Conservation (phyloP, 495 filamentous ascomycete genomes). For the Penicillium cinerascens region DNA sequence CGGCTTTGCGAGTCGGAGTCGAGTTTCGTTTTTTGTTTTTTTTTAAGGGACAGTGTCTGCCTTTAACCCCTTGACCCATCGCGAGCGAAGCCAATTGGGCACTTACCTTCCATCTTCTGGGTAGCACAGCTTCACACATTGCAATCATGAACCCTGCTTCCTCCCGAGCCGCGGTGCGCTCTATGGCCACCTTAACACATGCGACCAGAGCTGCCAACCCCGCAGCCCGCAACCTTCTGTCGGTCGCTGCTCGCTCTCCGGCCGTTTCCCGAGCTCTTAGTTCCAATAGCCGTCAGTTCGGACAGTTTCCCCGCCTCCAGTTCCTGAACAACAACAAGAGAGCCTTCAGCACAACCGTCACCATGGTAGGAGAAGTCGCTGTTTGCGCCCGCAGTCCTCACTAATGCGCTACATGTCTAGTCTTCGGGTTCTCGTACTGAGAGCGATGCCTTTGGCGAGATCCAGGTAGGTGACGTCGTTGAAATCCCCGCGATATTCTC, state of each 20-base stretch:
- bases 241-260: slow-evolving; percentile 27
- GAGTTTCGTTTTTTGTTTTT: slow-evolving; percentile 15
- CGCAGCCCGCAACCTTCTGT: slow-evolving; percentile 35
- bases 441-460: slow-evolving; percentile 95
- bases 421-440: slow-evolving; percentile 62
- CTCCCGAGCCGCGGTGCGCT: slow-evolving; percentile 46
- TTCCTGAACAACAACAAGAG: slow-evolving; percentile 39
- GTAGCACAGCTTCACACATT: slow-evolving; percentile 1
- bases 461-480: slow-evolving; percentile 48
- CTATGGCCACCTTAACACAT: slow-evolving; percentile 42
- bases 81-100: slow-evolving; percentile 11
- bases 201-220: slow-evolving; percentile 36
- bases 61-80: slow-evolving; percentile 6
- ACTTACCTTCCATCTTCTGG: slow-evolving; percentile 11
- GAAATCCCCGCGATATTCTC: neutral
- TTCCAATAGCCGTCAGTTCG: slow-evolving; percentile 34
- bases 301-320: slow-evolving; percentile 43
- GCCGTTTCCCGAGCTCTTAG: slow-evolving; percentile 31
- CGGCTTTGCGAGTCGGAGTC: slow-evolving; percentile 26
- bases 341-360: slow-evolving; percentile 43
- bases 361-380: slow-evolving; percentile 32
- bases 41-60: slow-evolving; percentile 12
- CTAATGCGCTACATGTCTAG: slow-evolving; percentile 23
- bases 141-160: slow-evolving; percentile 26
- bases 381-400: slow-evolving; percentile 2